Base-by-base conservation (phyloP, 352 stramenopile species). In the Phytophthora crassamura region DNA sequence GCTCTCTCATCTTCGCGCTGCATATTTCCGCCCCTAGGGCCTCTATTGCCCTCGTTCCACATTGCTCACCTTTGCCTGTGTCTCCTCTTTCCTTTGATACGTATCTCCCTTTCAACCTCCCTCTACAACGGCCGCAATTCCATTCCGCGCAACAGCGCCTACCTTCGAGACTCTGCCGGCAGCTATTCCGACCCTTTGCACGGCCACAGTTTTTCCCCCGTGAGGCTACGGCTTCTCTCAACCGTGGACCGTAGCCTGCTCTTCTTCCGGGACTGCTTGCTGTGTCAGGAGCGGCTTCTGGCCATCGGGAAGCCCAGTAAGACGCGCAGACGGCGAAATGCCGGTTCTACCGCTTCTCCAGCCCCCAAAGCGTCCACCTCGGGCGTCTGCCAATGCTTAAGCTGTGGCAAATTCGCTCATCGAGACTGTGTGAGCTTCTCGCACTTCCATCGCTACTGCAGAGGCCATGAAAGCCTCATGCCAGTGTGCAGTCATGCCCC, bases 251-350 rank as follows among this genome's bases (percentile, higher is more conserved):
- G 75, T 57, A 86, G 78, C 49, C 57, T 82, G 20, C 71, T 90
- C 43, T 86, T 87, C 51, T 88, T 88, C 62, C 79, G 77, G 35
- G 78, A 88, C 47, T 90, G 82, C 61, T 59, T 75, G 40, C 64
- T 83, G 25, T 90, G 82, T 47, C 58, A 71, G 5, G 69, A 88
- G 59, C 82, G 79, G 25, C 58, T 85, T 25, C 64, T 88, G 32
- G 60, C 66, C 14, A 59, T 88, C 38, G 62, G 64, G 7, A 52
- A 61, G 39, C 59, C 63, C 33, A 36, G 40, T 9, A 39, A 61
- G 14, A 35, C 25, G 33, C 38, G 22, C 43, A 41, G 35, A 43
- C 30, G 42, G 22, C 61, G 43, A 35, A 15, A 40, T 20, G 64
- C 46, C 4, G 7, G 12, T 18, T 61, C 49, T 34, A 11, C 20